Base-by-base conservation (phyloP, 2,329 filamentous ascomycete species). In the Apiospora marii region DNA sequence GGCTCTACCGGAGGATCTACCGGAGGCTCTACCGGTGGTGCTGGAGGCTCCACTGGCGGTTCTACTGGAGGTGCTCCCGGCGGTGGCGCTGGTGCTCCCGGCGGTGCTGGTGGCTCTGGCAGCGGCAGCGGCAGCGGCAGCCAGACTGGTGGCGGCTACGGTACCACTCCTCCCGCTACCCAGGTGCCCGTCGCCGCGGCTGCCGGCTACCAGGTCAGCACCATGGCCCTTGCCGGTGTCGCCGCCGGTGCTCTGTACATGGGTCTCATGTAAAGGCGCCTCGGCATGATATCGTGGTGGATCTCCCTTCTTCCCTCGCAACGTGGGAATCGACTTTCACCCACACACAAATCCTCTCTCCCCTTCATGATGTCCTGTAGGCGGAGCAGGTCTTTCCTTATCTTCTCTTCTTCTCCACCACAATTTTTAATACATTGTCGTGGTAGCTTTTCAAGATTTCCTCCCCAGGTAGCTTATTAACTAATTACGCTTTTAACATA, bases 241-340 rank as follows among this genome's bases (percentile, higher is more conserved):
- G 58, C 34, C 34, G 58, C 34, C 19, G 58, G 58, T 10, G 58
- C 58, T 64, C 58, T 64, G 30, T 64, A 64, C 58, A 41, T 64
- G 34, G 58, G 58, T 34, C n/a, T 64, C 58, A 14, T 64, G 34
- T 64, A 41, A 64, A 7, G 13, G 14, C 4, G 1, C 46, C 7
- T n/a, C 34, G 19, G 5, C 34, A 41, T 14, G 34, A 30, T n/a
- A 22, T 24, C 8, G 30, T 12, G 34, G 22, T 64, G 34, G 19
- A n/a, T 41, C 12, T 41, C 41, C 22, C 58, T 64, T 37, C 34
- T 3, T 8, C 27, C 27, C 2, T 14, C 16, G 8, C 30, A 27
- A 16, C 53, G 22, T 64, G 58, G 34, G 10, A 12, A 14, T 13
- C 6, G 30, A 22, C 58, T 22, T 13, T 19, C 41, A 41, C 34